Evolutionary conservation across 225 moss, liverwort and hornwort genomes (phyloP), one percentile per base, ranked within the genome.

Genomic region (Polytrichum formosum): DNA sequence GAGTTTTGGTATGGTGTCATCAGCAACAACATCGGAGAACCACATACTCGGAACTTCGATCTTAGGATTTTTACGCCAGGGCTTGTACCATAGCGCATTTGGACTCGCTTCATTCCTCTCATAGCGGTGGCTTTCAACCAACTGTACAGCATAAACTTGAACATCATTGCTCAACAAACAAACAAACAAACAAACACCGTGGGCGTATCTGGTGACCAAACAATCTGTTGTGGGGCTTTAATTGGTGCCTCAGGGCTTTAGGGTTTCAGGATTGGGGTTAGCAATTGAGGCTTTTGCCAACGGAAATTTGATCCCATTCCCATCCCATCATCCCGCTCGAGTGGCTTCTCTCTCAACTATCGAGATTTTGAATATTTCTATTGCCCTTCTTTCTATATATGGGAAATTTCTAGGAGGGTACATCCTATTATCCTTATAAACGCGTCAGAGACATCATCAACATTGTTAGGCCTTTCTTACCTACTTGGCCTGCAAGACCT

Each of bases 251-350:
- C 27, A 63, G 27, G 62, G 62, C 21, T 63, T 62, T 63, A 63
- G 62, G 62, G 62, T 58, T 58, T 58, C 58, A 58, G 58, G n/a
- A 6, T 20, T 63, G 26, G 62, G 62, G 62, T 63, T 28, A 6
- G 59, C 21, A 59, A 59, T 59, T 59, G 21, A 20, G 59, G 59
- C 1, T 23, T 1, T 3, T 59, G 21, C 9, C 59, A n/a, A 7
- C 59, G 8, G 9, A 59, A 20, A 59, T 21, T 9, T 46, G 46
- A 46, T 37, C 46, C 16, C 13, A 4, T 46, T 46, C 46, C 46
- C 46, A 46, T 46, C 13, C 16, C 46, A 46, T 16, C 13, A 46
- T 13, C 46, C 4, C 16, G 46, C 13, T 46, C 28, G 27, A 26
- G 16, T 63, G 26, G 17, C 28, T 63, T 16, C 22, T 17, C 10